Base-by-base conservation (phyloP, 352 stramenopile genomes). In the Pythium volutum region DNA sequence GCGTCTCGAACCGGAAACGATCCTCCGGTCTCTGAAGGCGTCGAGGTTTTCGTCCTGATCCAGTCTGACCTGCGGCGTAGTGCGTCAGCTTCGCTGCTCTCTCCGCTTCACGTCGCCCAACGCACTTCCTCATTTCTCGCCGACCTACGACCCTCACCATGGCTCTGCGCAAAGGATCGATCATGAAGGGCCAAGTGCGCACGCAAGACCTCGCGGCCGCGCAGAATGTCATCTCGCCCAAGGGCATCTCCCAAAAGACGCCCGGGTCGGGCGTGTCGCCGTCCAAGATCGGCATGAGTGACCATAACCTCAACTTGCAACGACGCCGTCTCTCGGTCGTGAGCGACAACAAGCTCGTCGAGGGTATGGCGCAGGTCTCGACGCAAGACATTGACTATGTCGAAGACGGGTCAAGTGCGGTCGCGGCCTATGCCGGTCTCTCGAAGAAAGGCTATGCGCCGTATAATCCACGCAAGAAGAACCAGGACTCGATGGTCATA, bases 401-500 rank as follows among this genome's bases (percentile, higher is more conserved):
- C 12, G 76, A 86, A 34, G 79, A 91, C 60, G 80, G 77, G 31
- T 73, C 59, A 1, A 83, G 75, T 31, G 77, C 77, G 0, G 76
- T 91, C 3, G 78, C 81, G 0, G 72, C 81, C n/a, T 91, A 89
- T 56, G 79, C 84, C 0, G 84, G 84, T 0, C 71, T 90, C 3
- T 89, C 76, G n/a, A 93, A 93, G 72, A 91, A 91, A 47, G 84
- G 81, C 0, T 93, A 93, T 50, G 81, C 84, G 50, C 80, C 87
- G 47, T 98, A 98, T 73, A 98, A 98, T 65, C 93, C 93, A 16
- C 85, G 95, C 39, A 99, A 99, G 81, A 98, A 98, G 76, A 98
- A 99, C 71, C 96, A 99, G 60, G 96, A 99, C 74, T 81, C 91
- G 26, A 88, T 99, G 68, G 92, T 98, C 61, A 98, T 98, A 82